Conservation (phyloP, 352 stramenopile genomes). For the Phytophthora sp. region DNA sequence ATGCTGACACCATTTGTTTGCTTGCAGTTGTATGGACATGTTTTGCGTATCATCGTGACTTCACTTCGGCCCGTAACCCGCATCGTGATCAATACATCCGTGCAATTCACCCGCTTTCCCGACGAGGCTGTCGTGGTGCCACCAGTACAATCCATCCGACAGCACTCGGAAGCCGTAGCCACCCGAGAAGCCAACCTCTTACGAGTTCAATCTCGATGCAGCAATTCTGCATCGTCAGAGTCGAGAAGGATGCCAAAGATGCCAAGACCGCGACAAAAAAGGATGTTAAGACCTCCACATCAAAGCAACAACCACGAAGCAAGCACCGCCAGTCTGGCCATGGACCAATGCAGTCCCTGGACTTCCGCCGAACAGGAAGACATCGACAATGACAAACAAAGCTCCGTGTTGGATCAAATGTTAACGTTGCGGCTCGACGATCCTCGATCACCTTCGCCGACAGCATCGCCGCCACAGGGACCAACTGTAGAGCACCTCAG, state of each 20-base stretch:
- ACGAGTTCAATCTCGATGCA: constrained; percentile 1
- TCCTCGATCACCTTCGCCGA: background rate
- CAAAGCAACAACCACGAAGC: constrained; percentile 21
- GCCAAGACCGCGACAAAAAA: constrained; percentile 2
- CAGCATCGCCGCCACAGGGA: constrained; percentile 13
- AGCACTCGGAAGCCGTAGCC: constrained; percentile 1
- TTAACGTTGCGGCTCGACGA: constrained; percentile 17
- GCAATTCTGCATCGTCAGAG: constrained; percentile 13
- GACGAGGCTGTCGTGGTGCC: constrained; percentile 24
- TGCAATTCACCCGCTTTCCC: constrained; percentile 48
- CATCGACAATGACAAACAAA: background rate
- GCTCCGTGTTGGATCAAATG: background rate
- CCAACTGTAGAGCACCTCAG: constrained; percentile 12
- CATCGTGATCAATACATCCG: constrained; percentile 61
- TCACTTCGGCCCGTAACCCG: constrained; percentile 46
- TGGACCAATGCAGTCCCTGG: constrained; percentile 37
- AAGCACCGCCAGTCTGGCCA: constrained; percentile 25
- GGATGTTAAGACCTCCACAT: background rate
- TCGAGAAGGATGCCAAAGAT: constrained; percentile 14
- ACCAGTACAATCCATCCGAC: constrained; percentile 8
- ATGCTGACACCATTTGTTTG: background rate
- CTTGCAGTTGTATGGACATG: constrained; percentile 58
- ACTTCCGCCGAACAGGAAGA: constrained; percentile 16
- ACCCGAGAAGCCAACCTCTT: constrained; percentile 8
- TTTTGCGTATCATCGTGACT: constrained; percentile 52